phyloP scores from a whole-genome alignment of 2,329 filamentous ascomycete genomes.

The Claviceps sp. region DNA sequence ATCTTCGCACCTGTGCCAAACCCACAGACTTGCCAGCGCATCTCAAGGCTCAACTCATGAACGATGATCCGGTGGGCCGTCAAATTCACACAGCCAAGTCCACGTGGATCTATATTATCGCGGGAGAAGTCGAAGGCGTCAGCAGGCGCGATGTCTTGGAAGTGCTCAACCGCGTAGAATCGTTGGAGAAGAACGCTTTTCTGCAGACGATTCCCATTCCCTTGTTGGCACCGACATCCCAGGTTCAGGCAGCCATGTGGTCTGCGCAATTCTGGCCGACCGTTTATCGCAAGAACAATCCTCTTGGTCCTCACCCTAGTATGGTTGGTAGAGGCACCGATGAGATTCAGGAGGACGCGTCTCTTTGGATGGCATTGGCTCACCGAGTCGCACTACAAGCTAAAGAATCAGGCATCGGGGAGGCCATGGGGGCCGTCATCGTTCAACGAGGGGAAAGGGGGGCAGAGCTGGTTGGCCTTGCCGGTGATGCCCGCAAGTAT shows the following conservation, averaged over 20 bases:
- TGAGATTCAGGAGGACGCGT: conserved; percentile 51
- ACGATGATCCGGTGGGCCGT: conserved; percentile 38
- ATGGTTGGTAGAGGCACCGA: conserved; percentile 57
- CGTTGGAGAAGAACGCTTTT: conserved; percentile 38
- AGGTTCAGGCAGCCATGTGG: conserved; percentile 63
- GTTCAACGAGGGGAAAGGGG: conserved; percentile 46
- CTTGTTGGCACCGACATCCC: conserved; percentile 59
- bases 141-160: conserved; percentile 37
- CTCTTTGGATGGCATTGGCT: conserved; percentile 55
- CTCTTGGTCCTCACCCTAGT: conserved; percentile 70
- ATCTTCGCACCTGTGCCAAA: conserved; percentile 67
- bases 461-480: conserved; percentile 53
- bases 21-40: conserved; percentile 52
- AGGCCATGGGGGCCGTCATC: conserved; percentile 61
- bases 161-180: conserved; percentile 34
- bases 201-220: conserved; percentile 56
- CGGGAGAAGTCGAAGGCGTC: conserved; percentile 38
- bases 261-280: conserved; percentile 69
- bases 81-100: conserved; percentile 47
- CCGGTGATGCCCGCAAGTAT: conserved; percentile 63
- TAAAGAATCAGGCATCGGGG: conserved; percentile 44
- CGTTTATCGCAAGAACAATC: conserved; percentile 77
- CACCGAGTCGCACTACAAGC: conserved; percentile 48
- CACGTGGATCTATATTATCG: conserved; percentile 45
- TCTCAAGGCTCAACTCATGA: conserved; percentile 48